Evolutionary conservation across 306 rosid genomes (phyloP), one percentile per base, ranked within the genome.

Genomic region (Canavalia gladiata): DNA sequence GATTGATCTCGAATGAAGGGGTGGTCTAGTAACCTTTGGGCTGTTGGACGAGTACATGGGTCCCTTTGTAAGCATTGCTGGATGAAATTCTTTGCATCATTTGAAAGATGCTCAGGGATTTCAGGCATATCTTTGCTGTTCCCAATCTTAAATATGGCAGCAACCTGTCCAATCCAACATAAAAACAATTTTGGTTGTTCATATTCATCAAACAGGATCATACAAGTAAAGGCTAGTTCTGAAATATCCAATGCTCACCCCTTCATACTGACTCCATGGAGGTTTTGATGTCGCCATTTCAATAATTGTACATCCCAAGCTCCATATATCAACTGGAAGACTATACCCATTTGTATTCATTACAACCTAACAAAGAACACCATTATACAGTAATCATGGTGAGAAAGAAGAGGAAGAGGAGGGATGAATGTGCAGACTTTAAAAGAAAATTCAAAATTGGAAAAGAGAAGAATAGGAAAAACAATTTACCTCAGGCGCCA

Each of bases 211-310:
- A 80, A 76, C 28, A 67, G 42, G 70, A 57, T 35, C 35, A 41
- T 45, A 67, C 34, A 28, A 29, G 73, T 30, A 69, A 28, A 66
- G 35, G 60, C 47, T 39, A 45, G 56, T 71, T 57, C 78, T 83
- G 81, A 87, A 71, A 77, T 57, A 75, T 87, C 46, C 64, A 84
- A 79, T 55, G 68, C 97, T 58, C 78, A 96, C 99, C 99, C 99
- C 99, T 88, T 96, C 99, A 66, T 86, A 96, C 83, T 90, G 97
- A 87, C 84, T 93, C 99, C 99, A 96, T 8, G 99, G 99, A 67
- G 98, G 99, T 81, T 92, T 96, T 1, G 97, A 88, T 5, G 93
- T 86, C 12, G 98, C 99, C 99, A 96, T 96, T 88, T 96, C 99
- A 60, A 96, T 94, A 87, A 96, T 85, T n/a, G 99, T 96, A 81